phyloP scores from a whole-genome alignment of 768 basidiomycete genomes.

The Terana coerulea region DNA sequence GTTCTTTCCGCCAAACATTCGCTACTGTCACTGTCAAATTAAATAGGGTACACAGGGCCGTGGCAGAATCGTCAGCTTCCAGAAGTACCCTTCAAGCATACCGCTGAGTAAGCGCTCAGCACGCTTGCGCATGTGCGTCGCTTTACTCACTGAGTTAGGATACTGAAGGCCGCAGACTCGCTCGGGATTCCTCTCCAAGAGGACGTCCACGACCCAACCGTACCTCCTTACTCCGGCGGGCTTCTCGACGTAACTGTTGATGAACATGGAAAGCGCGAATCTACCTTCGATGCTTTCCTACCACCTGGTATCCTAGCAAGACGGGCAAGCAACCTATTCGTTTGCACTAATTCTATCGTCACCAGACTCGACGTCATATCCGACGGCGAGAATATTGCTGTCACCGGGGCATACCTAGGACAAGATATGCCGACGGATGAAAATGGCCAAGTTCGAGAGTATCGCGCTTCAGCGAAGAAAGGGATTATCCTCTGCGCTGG shows the following conservation, averaged over 20 bases:
- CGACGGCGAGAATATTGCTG: conserved; percentile 1
- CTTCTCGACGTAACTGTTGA: conserved; percentile 22
- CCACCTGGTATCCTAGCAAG: conserved; percentile 8
- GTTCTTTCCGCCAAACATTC: background rate
- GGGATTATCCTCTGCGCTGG: conserved; percentile 14
- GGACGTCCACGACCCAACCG: conserved; percentile 20
- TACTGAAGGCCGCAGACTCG: conserved; percentile 14
- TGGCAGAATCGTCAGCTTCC: background rate
- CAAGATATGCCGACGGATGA: background rate
- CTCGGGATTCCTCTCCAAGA: conserved; percentile 20
- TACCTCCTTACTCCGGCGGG: conserved; percentile 18
- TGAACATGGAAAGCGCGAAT: conserved; percentile 14
- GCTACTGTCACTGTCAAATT: background rate
- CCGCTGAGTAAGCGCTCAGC: background rate
- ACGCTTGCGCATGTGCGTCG: background rate
- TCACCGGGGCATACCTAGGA: conserved; percentile 10
- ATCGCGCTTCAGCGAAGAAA: background rate
- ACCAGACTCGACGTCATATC: conserved; percentile 12
- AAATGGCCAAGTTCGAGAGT: background rate
- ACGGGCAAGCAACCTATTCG: conserved; percentile 12
- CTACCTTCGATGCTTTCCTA: conserved; percentile 21
- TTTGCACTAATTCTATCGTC: conserved; percentile 20
- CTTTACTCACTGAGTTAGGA: background rate
- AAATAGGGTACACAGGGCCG: background rate
- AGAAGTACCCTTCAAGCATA: background rate